Percentiles rank a stretch among this genome's conserved stretches.
Evolutionary conservation across 2,329 filamentous ascomycete species (phyloP).

Genomic region (Ophiocordyceps camponoti-saundersi): DNA sequence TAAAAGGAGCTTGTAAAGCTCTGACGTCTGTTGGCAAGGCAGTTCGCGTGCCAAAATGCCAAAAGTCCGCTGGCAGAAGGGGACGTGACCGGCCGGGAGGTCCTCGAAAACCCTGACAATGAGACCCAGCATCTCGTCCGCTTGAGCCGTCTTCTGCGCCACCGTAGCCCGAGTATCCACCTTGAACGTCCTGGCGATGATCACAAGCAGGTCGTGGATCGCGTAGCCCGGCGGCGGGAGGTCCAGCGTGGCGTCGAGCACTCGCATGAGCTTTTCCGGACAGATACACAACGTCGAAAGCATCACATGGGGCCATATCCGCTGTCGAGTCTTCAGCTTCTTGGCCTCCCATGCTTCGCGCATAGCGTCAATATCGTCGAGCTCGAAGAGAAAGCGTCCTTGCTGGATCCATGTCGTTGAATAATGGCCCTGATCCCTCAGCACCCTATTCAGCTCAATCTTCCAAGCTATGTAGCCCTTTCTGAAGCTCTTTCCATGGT

Average conservation of each 20-base stretch:
- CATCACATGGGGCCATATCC: constrained; percentile 17
- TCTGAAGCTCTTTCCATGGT: constrained; percentile 9
- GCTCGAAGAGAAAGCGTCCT: not conserved
- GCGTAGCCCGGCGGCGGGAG: constrained; percentile 19
- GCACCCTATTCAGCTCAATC: constrained; percentile 8
- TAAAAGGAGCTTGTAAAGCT: constrained; percentile 19
- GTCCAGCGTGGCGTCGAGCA: constrained; percentile 21
- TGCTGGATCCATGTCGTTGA: not conserved
- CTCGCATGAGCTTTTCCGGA: constrained; percentile 13
- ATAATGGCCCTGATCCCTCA: not conserved
- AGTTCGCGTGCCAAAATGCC: constrained; percentile 14
- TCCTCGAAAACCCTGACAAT: constrained; percentile 13
- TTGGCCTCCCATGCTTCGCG: not conserved
- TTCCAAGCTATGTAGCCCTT: constrained; percentile 14
- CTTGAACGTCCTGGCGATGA: constrained; percentile 10
- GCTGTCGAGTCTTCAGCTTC: constrained; percentile 6
- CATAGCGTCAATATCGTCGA: not conserved
- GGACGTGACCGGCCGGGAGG: constrained; percentile 12
- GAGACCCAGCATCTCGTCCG: constrained; percentile 13
- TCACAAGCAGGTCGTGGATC: constrained; percentile 17
- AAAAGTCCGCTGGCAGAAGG: constrained; percentile 21
- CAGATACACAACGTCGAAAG: constrained; percentile 15
- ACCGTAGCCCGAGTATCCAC: constrained; percentile 4
- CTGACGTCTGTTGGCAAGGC: constrained; percentile 12
- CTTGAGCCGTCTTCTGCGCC: constrained; percentile 9